phyloP scores from a whole-genome alignment of 2,329 filamentous ascomycete species.

The Nannizzia gypsea region DNA sequence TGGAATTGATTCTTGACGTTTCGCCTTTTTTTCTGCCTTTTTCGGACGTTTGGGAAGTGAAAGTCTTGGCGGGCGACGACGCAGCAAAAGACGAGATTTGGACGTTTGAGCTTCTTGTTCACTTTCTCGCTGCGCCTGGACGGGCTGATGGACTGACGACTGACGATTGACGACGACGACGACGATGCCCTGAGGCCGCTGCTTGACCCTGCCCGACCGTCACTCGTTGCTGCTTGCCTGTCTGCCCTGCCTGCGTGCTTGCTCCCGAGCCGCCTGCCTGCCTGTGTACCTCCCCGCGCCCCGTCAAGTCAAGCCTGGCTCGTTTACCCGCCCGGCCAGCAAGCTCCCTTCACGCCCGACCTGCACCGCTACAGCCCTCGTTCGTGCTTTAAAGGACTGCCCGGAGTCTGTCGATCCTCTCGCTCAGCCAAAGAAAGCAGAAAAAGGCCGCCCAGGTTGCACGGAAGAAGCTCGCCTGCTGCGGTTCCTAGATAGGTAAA shows the following conservation, averaged over 20 bases:
- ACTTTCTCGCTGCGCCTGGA: no score
- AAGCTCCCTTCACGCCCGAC: slow-evolving; percentile 1
- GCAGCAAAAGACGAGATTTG: not conserved
- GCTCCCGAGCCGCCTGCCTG: not conserved
- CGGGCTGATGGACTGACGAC: not conserved
- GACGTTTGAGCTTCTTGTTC: no score
- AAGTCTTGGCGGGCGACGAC: not conserved
- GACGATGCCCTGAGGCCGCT: no score
- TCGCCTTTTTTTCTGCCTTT: no score
- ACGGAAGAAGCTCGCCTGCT: not conserved
- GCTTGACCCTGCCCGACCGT: not conserved
- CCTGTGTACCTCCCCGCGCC: not conserved
- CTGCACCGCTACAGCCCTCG: not conserved
- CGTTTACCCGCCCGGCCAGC: not conserved
- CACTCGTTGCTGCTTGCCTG: not conserved
- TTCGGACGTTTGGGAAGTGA: no score
- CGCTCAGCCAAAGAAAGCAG: not conserved
- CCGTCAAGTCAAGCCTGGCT: not conserved
- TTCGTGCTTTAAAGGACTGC: not conserved
- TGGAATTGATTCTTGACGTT: no score
- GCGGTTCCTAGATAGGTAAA: not conserved
- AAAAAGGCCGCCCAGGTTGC: not conserved
- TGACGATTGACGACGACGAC: no score
- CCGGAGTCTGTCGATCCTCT: not conserved
- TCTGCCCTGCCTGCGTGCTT: not conserved